Evolutionary conservation across 1,284 basidiomycete genomes (phyloP), one percentile per base, ranked within the genome.

Genomic region (Ceratobasidium sp.): DNA sequence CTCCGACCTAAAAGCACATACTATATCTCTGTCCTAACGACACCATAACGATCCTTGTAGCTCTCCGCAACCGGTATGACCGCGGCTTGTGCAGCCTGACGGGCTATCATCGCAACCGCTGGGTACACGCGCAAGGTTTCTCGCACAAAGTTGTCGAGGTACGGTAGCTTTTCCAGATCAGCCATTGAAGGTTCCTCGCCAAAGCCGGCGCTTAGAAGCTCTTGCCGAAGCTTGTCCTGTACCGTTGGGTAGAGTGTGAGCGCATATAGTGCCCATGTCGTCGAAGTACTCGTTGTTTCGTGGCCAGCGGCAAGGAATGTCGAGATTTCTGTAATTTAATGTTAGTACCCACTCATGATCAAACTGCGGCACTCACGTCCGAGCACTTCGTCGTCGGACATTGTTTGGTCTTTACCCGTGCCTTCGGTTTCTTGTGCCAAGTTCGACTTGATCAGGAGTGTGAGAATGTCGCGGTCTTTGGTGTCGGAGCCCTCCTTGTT

Each of bases 221-320:
- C 95, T 2, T 88, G 85, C 0, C 94, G 89, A 0, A 97, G 88
- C 79, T 89, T 90, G 13, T 80, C 82, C 82, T 96, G 94, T 0
- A 90, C 84, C 0, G 86, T 84, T 0, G 86, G 88, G 69, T 89
- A 78, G 54, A 86, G 85, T 0, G 89, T 83, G 3, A 96, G 88
- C 0, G 25, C 25, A 29, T 29, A 29, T 29, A 29, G 25, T 29
- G 25, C 25, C 25, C 25, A 29, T 1, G 89, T n/a, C 2, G n/a
- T 51, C 11, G 64, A 70, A 6, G 61, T 43, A 32, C 17, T 44
- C 13, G 76, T 77, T 0, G 76, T 77, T 56, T 77, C 76, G 49
- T 77, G 76, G 19, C 76, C 69, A 3, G 69, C 40, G 19, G 54
- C 54, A 15, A 71, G 44, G 22, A 57, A 59, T 7, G 64, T 65